A percentile compares a stretch with the other conserved stretches of the same genome.
phyloP scores from a whole-genome alignment of 1,284 basidiomycete genomes.

The Leccinum subfulvum region DNA sequence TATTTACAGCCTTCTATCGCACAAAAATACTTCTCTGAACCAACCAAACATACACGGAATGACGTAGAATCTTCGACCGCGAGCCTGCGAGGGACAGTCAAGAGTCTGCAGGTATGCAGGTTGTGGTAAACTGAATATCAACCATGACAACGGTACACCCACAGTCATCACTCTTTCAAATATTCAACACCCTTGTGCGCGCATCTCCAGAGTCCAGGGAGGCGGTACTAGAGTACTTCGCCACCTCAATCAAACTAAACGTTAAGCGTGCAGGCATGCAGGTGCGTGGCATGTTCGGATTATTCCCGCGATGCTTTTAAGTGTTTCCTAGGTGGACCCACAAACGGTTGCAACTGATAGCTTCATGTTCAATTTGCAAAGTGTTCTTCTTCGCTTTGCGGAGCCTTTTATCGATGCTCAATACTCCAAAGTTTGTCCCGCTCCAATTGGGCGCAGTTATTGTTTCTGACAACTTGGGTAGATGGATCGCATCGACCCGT shows the following conservation, averaged over 20 bases:
- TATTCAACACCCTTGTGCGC: slow-evolving; percentile 88
- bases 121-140: neutral
- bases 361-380: slow-evolving; percentile 91
- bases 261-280: slow-evolving; percentile 87
- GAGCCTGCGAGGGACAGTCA: slow-evolving; percentile 79
- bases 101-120: slow-evolving; percentile 68
- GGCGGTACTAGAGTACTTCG: slow-evolving; percentile 83
- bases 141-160: slow-evolving; percentile 9
- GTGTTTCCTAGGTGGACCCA: slow-evolving; percentile 64
- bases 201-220: slow-evolving; percentile 80
- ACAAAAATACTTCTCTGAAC: slow-evolving; percentile 80
- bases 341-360: slow-evolving; percentile 87
- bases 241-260: slow-evolving; percentile 75
- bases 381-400: slow-evolving; percentile 83
- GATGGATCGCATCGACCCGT: slow-evolving; percentile 89
- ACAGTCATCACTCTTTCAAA: slow-evolving; percentile 79
- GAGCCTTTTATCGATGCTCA: slow-evolving; percentile 95
- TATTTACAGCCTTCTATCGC: slow-evolving; percentile 70
- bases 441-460: neutral
- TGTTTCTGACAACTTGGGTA: slow-evolving; percentile 33
- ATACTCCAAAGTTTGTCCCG: slow-evolving; percentile 73
- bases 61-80: slow-evolving; percentile 85
- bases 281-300: slow-evolving; percentile 36
- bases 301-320: slow-evolving; percentile 1
- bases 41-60: slow-evolving; percentile 68